Percentiles rank a stretch among this genome's conserved stretches.
These are phyloP conservation scores for Carex scoparia DNA, from an alignment of 176 grass and related monocot genomes.

Conservation along the genomic window DNA sequence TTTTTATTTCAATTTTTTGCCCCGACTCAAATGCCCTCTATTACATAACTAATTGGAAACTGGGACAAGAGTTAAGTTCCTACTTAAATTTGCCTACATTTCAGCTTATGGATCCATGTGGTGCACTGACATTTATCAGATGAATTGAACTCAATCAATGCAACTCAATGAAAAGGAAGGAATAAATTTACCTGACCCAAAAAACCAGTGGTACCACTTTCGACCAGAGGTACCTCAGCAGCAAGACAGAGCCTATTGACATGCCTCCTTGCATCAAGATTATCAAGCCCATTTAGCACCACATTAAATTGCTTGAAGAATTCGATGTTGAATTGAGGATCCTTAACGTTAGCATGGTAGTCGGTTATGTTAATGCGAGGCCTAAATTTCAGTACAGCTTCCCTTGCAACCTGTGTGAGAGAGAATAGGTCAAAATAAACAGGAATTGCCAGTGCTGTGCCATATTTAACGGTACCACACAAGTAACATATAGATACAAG, in stretches of 20 bases:
- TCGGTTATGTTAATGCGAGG: slow-evolving; percentile 80
- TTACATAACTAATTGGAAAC: neutral
- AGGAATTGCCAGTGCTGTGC: neutral
- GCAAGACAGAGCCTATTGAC: slow-evolving; percentile 97
- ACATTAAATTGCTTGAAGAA: slow-evolving; percentile 99
- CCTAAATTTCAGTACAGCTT: slow-evolving; percentile 79
- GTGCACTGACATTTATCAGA: neutral
- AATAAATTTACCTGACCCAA: slow-evolving; percentile 69
- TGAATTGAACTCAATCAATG: neutral
- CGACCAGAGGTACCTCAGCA: slow-evolving; percentile 93
- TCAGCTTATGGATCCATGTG: neutral
- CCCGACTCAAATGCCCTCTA: neutral
- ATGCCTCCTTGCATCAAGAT: slow-evolving; percentile 94
- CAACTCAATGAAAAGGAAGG: neutral
- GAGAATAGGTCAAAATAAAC: slow-evolving; percentile 15
- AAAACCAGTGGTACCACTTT: slow-evolving; percentile 98
- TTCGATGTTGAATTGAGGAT: slow-evolving; percentile 71
- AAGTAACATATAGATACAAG: neutral
- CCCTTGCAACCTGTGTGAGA: slow-evolving; percentile 64
- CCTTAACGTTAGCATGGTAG: slow-evolving; percentile 92
- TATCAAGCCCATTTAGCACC: slow-evolving; percentile 96
- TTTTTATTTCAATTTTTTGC: neutral
- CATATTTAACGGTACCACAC: neutral
- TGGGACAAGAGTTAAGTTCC: neutral
- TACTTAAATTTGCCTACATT: neutral